Base-by-base conservation (phyloP, 2,329 filamentous ascomycete genomes). In the Periglandula ipomoeae region DNA sequence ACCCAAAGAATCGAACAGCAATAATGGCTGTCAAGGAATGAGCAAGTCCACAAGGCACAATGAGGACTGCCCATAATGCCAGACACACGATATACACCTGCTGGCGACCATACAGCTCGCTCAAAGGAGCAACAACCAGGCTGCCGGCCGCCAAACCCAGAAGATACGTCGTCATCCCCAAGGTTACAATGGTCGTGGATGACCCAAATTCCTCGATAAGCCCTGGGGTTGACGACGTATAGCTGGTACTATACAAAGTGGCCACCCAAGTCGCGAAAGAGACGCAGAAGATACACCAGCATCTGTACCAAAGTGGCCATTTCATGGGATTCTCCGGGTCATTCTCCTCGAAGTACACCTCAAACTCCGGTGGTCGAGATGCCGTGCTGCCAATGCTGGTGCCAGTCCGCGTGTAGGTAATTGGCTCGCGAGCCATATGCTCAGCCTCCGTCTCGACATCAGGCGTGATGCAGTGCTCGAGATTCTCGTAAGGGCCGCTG, bases 121-220 rank as follows among this genome's bases (percentile, higher is more conserved):
- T 82, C 45, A 91, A 65, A 0, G 88, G 87, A 1, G 88, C 88
- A 38, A 89, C 72, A 26, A 93, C 67, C 50, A 93, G 68, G 30
- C 79, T 83, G 1, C 88, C 88, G 1, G 74, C 64, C 0, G 86
- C 87, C 42, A 93, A 73, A 5, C 88, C 88, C 22, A 88, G 63
- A 8, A 93, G 73, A 60, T 93, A 94, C 0, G 84, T 83, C 0
- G 88, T 93, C 40, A 94, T 71, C 5, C 88, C 88, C 3, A 93
- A 69, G 0, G 87, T 86, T 1, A 83, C 76, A n/a, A 84, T 64
- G 0, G 79, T 81, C 30, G 78, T 72, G 13, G 69, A 61, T 17
- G 80, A 71, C 34, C 73, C 66, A 56, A 89, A 91, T 46, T 87
- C 82, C 13, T 72, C 63, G 58, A 81, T 78, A 64, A 94, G 78